phyloP scores from a whole-genome alignment of 2,329 filamentous ascomycete species.

The Pseudopyricularia cyperi region DNA sequence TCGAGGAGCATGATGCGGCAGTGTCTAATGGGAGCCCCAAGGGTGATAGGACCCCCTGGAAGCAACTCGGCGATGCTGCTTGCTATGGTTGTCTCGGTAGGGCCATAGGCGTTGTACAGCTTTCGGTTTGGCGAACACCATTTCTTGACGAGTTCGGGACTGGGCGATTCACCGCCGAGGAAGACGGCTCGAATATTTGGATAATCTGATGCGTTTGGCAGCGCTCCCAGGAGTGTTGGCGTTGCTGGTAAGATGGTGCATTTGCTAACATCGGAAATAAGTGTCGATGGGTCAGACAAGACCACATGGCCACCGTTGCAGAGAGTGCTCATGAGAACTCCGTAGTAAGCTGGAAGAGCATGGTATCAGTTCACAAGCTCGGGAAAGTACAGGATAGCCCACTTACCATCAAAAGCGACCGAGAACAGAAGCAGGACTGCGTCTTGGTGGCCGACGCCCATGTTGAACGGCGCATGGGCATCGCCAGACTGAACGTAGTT shows the following conservation, averaged over 20 bases:
- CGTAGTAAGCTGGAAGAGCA: not conserved
- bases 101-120: not conserved
- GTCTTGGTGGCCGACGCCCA: not conserved
- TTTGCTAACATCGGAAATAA: not conserved
- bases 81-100: not conserved
- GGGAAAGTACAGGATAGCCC: not conserved
- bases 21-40: not conserved
- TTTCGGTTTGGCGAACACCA: not conserved
- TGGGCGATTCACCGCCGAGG: not conserved
- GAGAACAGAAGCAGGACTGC: not conserved
- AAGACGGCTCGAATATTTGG: not conserved
- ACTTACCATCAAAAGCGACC: not conserved
- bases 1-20: not conserved
- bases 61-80: not conserved
- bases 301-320: not conserved
- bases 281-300: not conserved
- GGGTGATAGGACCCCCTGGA: not conserved
- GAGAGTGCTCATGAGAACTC: not conserved
- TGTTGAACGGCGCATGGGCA: not conserved
- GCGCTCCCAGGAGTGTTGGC: not conserved
- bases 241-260: not conserved
- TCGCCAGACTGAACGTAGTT: not conserved
- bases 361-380: not conserved
- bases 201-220: not conserved
- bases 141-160: not conserved